Base-by-base conservation (phyloP, 106 monocot species). In the Cymbidium sinense region DNA sequence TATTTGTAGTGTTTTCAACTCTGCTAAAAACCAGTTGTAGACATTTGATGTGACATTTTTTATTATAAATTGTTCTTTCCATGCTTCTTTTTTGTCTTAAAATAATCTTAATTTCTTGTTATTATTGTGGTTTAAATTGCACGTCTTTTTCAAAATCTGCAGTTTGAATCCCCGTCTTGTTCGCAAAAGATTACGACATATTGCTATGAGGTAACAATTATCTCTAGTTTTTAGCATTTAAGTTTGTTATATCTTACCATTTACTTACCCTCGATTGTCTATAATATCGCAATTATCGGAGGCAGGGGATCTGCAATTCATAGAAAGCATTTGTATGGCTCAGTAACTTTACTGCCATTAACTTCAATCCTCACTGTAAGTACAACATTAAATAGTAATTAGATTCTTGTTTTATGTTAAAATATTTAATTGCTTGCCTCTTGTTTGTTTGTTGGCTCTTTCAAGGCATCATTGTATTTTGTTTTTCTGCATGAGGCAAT, bases 131-230 rank as follows among this genome's bases (percentile, higher is more conserved):
- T 30, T 20, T 31, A 67, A 67, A 67, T 67, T 67, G 29, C 15
- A 67, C 15, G 13, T 11, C 15, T 31, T 23, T 33, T 67, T 67
- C 15, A 33, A 67, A 67, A 67, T 44, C 6, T 84, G 79, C 93
- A 93, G 96, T 73, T 86, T 96, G 44, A 90, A 90, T 79, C 89
- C 93, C 52, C 87, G 93, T 28, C 88, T 94, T 84, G 94, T 96
- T 15, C 93, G 96, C n/a, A 81, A 94, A 85, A 87, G 94, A 78
- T 71, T 96, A 72, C 83, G 91, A 25, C 96, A 96, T 67, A 79
- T 96, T 44, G 96, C 96, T 75, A 73, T 91, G 75, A 89, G 96
- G 96, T 96, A 87, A 36, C 44, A 73, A 54, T 50, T 54, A 43
- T 50, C 12, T 61, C 80, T 2, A 58, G 19, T 23, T 44, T 54